Percentiles rank a stretch among this genome's conserved stretches.
phyloP scores from a whole-genome alignment of 2,329 filamentous ascomycete species.

The Chaetothyriales sp. region DNA sequence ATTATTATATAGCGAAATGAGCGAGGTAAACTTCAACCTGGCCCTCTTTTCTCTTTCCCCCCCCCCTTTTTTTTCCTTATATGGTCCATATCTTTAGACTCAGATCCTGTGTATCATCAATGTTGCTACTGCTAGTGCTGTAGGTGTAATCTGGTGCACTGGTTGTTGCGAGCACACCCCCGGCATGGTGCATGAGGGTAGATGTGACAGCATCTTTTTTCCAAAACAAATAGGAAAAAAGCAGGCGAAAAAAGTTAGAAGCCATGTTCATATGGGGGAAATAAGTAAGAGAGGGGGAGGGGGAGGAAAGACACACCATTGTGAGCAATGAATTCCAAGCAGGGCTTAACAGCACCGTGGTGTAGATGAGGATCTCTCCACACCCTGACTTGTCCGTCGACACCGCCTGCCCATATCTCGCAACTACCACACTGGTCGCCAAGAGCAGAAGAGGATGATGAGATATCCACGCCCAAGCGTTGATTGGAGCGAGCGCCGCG shows the following conservation, averaged over 20 bases:
- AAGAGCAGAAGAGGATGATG: constrained; percentile 16
- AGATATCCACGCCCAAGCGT: constrained; percentile 40
- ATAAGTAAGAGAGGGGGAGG: too few relatives aligned
- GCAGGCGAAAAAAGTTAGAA: too few relatives aligned
- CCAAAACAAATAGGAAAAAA: too few relatives aligned
- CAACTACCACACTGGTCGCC: constrained; percentile 23
- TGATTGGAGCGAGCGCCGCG: constrained; percentile 37
- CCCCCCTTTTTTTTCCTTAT: too few relatives aligned
- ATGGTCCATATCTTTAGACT: neutral
- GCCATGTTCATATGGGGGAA: too few relatives aligned
- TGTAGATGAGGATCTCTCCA: constrained; percentile 33
- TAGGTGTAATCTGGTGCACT: neutral
- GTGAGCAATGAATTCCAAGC: constrained; percentile 31
- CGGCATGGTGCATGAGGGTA: neutral
- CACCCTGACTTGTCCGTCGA: constrained; percentile 38
- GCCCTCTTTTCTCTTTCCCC: too few relatives aligned
- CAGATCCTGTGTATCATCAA: neutral
- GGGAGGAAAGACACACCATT: constrained; percentile 21
- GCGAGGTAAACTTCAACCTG: neutral
- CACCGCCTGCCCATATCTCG: constrained; percentile 46
- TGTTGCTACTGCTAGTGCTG: neutral
- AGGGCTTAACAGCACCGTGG: constrained; percentile 28
- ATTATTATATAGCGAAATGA: neutral
- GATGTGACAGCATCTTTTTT: neutral
- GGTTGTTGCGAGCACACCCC: neutral